Evolutionary conservation across 1,284 basidiomycete species (phyloP).

Genomic region (Fereydounia khargensis): DNA sequence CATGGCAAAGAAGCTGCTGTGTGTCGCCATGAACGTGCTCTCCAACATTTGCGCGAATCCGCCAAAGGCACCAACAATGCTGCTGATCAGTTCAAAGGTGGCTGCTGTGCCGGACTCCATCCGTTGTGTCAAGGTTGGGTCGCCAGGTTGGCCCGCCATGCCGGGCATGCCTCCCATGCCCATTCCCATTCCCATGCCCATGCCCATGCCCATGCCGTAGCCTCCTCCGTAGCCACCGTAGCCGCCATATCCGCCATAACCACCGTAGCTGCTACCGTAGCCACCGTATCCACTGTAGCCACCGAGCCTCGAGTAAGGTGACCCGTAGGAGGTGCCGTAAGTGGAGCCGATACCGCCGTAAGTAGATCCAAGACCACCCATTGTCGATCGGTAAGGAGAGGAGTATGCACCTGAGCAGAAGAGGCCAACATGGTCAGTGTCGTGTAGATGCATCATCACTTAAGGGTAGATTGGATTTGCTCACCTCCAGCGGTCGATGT

Average conservation of each 20-base stretch:
- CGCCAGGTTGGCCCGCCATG: conserved; percentile 42
- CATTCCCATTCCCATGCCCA: conserved; percentile 32
- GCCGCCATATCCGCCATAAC: conserved; percentile 22
- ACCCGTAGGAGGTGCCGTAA: conserved; percentile 43
- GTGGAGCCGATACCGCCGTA: conserved; percentile 49
- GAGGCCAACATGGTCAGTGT: background rate
- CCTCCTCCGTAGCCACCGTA: conserved; percentile 40
- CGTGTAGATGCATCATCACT: background rate
- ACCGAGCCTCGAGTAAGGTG: conserved; percentile 52
- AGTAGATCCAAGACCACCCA: conserved; percentile 39
- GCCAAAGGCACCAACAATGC: conserved; percentile 91
- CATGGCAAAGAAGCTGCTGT: conserved; percentile 98
- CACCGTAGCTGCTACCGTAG: conserved; percentile 8
- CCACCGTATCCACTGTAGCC: conserved; percentile 10
- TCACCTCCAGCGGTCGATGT: conserved; percentile 1
- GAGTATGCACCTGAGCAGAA: conserved; percentile 19
- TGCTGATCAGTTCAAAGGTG: conserved; percentile 88
- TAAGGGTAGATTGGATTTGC: background rate
- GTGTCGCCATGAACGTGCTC: conserved; percentile 96
- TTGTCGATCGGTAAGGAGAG: conserved; percentile 28
- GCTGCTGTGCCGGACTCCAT: conserved; percentile 85
- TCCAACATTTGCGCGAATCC: conserved; percentile 98
- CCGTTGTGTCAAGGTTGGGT: conserved; percentile 72
- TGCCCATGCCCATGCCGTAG: conserved; percentile 33
- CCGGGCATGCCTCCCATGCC: conserved; percentile 45